Evolutionary conservation across 768 basidiomycete species (phyloP).

Genomic region (Termitomyces sp.): DNA sequence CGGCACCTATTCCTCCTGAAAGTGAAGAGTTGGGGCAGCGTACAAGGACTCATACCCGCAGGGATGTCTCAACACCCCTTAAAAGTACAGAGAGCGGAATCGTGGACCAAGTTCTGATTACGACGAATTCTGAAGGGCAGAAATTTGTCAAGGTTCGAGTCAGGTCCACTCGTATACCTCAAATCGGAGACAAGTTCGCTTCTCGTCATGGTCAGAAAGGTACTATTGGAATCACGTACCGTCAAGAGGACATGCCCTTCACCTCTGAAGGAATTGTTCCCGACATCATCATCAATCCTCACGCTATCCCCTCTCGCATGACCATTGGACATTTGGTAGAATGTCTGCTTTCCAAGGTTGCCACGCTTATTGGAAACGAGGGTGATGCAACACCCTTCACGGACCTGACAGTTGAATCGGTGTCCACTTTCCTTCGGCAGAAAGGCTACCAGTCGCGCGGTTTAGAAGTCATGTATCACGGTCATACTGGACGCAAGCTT

Average conservation of each 20-base stretch:
- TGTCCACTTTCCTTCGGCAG: slow-evolving; percentile 85
- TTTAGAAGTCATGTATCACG: slow-evolving; percentile 97
- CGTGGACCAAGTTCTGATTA: slow-evolving; percentile 95
- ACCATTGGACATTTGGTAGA: slow-evolving; percentile 99
- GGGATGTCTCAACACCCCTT: slow-evolving; percentile 95
- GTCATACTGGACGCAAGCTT: slow-evolving; percentile 96
- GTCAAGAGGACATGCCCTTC: slow-evolving; percentile 99
- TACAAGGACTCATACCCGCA: slow-evolving; percentile 86
- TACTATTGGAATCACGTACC: slow-evolving; percentile 98
- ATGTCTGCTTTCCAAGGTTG: slow-evolving; percentile 93
- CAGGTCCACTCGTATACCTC: slow-evolving; percentile 92
- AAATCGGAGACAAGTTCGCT: slow-evolving; percentile 98
- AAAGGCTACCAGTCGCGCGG: slow-evolving; percentile 97
- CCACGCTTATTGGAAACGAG: slow-evolving; percentile 93
- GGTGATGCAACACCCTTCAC: slow-evolving; percentile 99
- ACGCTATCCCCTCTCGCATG: slow-evolving; percentile 99
- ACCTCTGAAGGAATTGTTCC: slow-evolving; percentile 95
- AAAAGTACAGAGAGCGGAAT: slow-evolving; percentile 98
- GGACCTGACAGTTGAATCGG: slow-evolving; percentile 94
- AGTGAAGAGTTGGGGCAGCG: slow-evolving; percentile 97
- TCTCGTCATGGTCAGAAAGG: slow-evolving; percentile 99
- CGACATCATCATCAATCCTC: slow-evolving; percentile 97
- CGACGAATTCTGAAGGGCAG: slow-evolving; percentile 92
- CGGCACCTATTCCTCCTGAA: slow-evolving; percentile 93
- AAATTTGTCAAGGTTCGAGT: slow-evolving; percentile 99